A percentile compares a stretch with the other conserved stretches of the same genome.
Conservation (phyloP, 257 asterid genomes). For the Solanum piurae region DNA sequence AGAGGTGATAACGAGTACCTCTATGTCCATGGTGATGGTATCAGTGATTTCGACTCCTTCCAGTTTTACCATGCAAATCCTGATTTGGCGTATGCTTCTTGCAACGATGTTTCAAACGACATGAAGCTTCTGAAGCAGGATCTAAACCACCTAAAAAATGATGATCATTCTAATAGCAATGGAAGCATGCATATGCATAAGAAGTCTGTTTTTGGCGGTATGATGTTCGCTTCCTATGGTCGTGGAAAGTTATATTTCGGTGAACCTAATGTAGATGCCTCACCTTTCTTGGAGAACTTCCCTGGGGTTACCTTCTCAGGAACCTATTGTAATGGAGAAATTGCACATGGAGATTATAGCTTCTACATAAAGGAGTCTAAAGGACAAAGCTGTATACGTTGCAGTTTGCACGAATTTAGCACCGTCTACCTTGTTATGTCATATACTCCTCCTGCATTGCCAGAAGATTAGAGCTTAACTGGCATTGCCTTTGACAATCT, state of each 20-base stretch:
- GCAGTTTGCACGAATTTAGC: slow-evolving; percentile 46
- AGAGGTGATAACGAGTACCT: slow-evolving; percentile 75
- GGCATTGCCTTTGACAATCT: neutral
- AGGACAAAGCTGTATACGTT: slow-evolving; percentile 19
- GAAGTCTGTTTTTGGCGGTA: slow-evolving; percentile 53
- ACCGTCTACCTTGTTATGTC: slow-evolving; percentile 62
- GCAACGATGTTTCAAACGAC: slow-evolving; percentile 27
- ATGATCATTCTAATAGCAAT: neutral
- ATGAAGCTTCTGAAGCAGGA: slow-evolving; percentile 31
- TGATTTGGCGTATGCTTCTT: slow-evolving; percentile 32
- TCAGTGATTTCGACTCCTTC: slow-evolving; percentile 55
- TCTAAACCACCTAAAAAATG: neutral
- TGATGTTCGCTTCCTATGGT: slow-evolving; percentile 58
- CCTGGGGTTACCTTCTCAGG: slow-evolving; percentile 61
- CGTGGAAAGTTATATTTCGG: slow-evolving; percentile 58
- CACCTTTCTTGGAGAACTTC: slow-evolving; percentile 57
- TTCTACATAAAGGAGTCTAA: slow-evolving; percentile 27
- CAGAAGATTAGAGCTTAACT: neutral
- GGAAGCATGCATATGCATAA: slow-evolving; percentile 5
- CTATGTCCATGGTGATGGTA: slow-evolving; percentile 44
- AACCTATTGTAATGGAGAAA: slow-evolving; percentile 62
- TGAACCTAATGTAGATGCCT: slow-evolving; percentile 28
- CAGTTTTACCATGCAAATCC: slow-evolving; percentile 51
- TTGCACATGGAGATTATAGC: slow-evolving; percentile 31
- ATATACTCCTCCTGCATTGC: slow-evolving; percentile 29